Evolutionary conservation across 2,329 filamentous ascomycete species (phyloP), one percentile per base, ranked within the genome.

Genomic region (Fusarium sp.): DNA sequence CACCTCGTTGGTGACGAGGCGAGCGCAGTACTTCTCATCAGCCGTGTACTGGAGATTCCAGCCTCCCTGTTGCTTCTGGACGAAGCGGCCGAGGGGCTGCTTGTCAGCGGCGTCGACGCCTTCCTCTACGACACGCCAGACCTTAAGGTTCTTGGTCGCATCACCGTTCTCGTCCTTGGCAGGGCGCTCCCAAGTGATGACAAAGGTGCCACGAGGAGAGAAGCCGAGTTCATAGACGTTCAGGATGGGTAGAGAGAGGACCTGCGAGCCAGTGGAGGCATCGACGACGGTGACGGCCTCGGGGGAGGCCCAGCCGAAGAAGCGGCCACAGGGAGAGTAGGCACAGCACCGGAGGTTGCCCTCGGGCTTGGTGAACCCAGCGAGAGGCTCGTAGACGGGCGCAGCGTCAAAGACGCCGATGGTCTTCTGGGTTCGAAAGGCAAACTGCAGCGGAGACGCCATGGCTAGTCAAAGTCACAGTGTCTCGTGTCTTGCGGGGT

Each of bases 1-100:
- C 65, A 99, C 94, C 87, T 98, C 95, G 82, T 99, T 99, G 83
- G 94, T 98, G 78, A 98, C 96, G 72, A 92, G 89, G 76, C 96
- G 94, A 75, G 96, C 96, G 83, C 96, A 98, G 83, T 94, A 96
- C 82, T 92, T 90, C 88, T 99, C 96, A 81, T 99, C 96, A 67
- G 91, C 89, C 33, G 95, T 98, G 84, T 98, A 99, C 85, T 98
- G 96, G 80, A 99, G 87, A 82, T 98, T 98, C 96, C 96, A 98
- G 79, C 95, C 94, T 53, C 93, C 94, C 86, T 97, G 94, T 74
- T 92, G 93, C 88, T 98, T 98, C 84, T 99, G 96, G 75, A 99
- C 96, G 82, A 97, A 99, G 79, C 91, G 89, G 73, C 95, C 96
- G 53, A 98, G 88, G 33, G 95, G 91, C 78, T 92, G 87, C 84